A percentile compares a stretch with the other conserved stretches of the same genome.
These are phyloP conservation scores for Trichoderma simmonsii DNA, from an alignment of 2,329 filamentous ascomycete genomes.

Conservation along the genomic window DNA sequence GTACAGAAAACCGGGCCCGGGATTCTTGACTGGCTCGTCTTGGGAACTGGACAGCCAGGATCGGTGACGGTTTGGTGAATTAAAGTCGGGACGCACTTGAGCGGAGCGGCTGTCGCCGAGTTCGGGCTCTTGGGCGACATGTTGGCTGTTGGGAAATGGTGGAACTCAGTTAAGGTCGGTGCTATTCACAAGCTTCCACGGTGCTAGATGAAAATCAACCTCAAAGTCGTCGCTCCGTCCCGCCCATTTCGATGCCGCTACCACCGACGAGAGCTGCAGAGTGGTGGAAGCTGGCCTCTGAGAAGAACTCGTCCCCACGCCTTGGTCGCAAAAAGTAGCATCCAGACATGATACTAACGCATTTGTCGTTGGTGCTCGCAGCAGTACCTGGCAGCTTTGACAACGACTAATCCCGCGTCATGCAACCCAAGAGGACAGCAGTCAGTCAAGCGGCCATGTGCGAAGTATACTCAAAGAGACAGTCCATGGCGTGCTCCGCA, in stretches of 20 bases:
- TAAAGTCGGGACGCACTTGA: neutral
- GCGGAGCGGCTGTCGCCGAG: constrained; percentile 13
- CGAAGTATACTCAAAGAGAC: neutral
- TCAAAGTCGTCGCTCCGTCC: neutral
- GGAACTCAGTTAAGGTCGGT: neutral
- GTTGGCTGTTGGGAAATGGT: neutral
- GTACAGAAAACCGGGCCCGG: neutral
- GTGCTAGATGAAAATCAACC: neutral
- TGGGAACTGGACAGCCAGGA: neutral
- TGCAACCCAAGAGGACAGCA: neutral
- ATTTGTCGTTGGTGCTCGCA: neutral
- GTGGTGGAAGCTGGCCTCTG: neutral
- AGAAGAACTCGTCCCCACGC: neutral
- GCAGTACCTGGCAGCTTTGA: neutral
- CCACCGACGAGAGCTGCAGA: neutral
- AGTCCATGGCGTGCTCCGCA: constrained; percentile 5
- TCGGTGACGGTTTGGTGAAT: constrained; percentile 12
- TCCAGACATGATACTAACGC: neutral
- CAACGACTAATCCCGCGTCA: neutral
- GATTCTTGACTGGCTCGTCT: constrained; percentile 1
- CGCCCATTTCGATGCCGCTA: neutral
- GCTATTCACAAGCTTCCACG: neutral
- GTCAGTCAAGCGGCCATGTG: neutral
- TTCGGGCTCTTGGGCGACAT: constrained; percentile 9
- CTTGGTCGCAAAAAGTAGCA: neutral